Percentiles rank a stretch among this genome's conserved stretches.
Conservation (phyloP, 2,329 filamentous ascomycete genomes). For the Cercospora citrullina region DNA sequence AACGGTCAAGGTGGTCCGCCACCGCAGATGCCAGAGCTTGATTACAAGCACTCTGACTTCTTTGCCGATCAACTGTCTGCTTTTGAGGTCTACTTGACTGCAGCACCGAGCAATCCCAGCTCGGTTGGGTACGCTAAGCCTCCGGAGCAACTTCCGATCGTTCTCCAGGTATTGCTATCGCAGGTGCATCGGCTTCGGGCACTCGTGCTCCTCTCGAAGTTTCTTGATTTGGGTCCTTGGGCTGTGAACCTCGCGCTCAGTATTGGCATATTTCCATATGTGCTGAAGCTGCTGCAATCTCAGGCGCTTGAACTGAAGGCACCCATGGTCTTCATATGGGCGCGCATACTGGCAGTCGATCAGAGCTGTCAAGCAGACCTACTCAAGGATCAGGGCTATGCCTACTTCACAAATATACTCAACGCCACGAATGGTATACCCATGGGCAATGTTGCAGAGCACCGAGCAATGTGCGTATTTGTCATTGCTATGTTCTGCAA, state of each 20-base stretch:
- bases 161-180: constrained; percentile 91
- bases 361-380: constrained; percentile 90
- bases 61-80: constrained; percentile 96
- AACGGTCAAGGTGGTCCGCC: constrained; percentile 20
- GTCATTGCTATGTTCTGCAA: constrained; percentile 97
- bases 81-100: constrained; percentile 92
- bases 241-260: constrained; percentile 96
- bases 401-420: constrained; percentile 92
- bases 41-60: constrained; percentile 92
- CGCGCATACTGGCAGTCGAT: constrained; percentile 90
- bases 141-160: constrained; percentile 92
- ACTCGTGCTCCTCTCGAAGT: constrained; percentile 86
- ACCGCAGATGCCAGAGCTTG: constrained; percentile 59
- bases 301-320: constrained; percentile 93
- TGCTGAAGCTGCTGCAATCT: constrained; percentile 94
- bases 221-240: constrained; percentile 94
- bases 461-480: constrained; percentile 98
- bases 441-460: constrained; percentile 84
- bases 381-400: constrained; percentile 94
- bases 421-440: constrained; percentile 72
- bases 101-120: constrained; percentile 84
- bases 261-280: constrained; percentile 98
- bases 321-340: constrained; percentile 99
- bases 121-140: constrained; percentile 66
- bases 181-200: constrained; percentile 92